Evolutionary conservation across 1,284 basidiomycete species (phyloP).

Genomic region (Stereum hirsutum): DNA sequence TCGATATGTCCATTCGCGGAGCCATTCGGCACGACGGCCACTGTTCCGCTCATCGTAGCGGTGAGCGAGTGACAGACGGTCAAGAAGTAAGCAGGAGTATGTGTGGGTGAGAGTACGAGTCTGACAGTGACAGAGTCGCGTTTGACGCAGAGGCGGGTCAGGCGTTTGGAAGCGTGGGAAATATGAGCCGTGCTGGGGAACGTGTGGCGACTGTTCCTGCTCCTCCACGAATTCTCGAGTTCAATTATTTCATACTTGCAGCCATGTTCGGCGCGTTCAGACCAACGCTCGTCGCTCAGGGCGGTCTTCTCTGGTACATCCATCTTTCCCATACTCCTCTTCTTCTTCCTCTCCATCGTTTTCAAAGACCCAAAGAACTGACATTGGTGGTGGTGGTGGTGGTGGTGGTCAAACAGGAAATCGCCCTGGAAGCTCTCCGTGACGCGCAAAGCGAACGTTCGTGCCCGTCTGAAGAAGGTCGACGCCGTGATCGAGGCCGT

Average conservation of each 20-base stretch:
- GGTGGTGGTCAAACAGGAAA: constrained; percentile 55
- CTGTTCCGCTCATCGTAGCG: constrained; percentile 12
- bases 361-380: background rate
- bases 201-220: no score
- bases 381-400: background rate
- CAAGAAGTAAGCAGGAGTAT: no score
- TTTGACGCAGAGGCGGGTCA: no score
- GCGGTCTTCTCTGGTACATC: constrained; percentile 73
- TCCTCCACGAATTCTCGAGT: no score
- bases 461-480: constrained; percentile 84
- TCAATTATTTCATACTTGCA: background rate
- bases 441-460: constrained; percentile 87
- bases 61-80: constrained; percentile 3
- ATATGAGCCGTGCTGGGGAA: no score
- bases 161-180: no score
- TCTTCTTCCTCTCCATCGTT: no score
- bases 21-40: constrained; percentile 7
- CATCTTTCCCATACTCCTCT: constrained; percentile 1
- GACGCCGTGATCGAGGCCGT: constrained; percentile 91
- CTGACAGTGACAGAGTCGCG: no score
- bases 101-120: no score
- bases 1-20: constrained; percentile 26
- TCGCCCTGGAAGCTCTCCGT: constrained; percentile 87
- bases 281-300: constrained; percentile 52
- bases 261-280: constrained; percentile 73